Evolutionary conservation across 2,329 filamentous ascomycete species (phyloP).

Genomic region (Aspergillus eucalypticola): DNA sequence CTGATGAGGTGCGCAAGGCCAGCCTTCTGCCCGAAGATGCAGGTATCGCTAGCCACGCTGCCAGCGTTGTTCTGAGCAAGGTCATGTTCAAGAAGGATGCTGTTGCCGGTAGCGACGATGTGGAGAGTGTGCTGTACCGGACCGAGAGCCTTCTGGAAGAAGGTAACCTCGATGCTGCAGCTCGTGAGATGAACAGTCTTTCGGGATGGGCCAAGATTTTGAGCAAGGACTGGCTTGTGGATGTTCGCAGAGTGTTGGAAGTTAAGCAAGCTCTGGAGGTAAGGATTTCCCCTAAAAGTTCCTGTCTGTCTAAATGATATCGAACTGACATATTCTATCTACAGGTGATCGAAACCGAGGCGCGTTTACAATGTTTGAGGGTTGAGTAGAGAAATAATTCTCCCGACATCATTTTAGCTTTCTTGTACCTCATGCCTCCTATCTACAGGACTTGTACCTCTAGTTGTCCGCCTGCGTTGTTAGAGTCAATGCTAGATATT

Average conservation of each 20-base stretch:
- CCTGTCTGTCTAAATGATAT: not conserved
- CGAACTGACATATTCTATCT: slow-evolving; percentile 20
- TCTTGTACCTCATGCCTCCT: slow-evolving; percentile 33
- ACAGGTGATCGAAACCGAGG: slow-evolving; percentile 86
- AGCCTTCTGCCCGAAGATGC: slow-evolving; percentile 89
- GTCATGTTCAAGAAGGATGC: slow-evolving; percentile 95
- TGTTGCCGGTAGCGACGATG: slow-evolving; percentile 78
- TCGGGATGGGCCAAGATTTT: slow-evolving; percentile 94
- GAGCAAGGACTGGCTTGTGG: slow-evolving; percentile 88
- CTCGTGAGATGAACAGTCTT: slow-evolving; percentile 90
- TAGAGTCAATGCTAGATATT: slow-evolving; percentile 43
- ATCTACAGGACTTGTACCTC: slow-evolving; percentile 41
- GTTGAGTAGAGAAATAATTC: slow-evolving; percentile 61
- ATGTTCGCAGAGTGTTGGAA: slow-evolving; percentile 89
- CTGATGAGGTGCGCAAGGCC: slow-evolving; percentile 89
- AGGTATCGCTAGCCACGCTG: slow-evolving; percentile 90
- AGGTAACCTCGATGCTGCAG: slow-evolving; percentile 85
- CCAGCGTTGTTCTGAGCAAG: slow-evolving; percentile 85
- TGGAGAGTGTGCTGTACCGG: slow-evolving; percentile 87
- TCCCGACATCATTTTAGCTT: slow-evolving; percentile 29
- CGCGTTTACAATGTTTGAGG: slow-evolving; percentile 81
- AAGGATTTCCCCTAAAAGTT: slow-evolving; percentile 44
- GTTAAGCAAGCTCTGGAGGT: slow-evolving; percentile 96
- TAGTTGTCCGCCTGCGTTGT: slow-evolving; percentile 38
- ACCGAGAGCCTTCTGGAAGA: slow-evolving; percentile 91